phyloP scores from a whole-genome alignment of 192 early-diverging fungal species.

The Umbelopsis isabellina region DNA sequence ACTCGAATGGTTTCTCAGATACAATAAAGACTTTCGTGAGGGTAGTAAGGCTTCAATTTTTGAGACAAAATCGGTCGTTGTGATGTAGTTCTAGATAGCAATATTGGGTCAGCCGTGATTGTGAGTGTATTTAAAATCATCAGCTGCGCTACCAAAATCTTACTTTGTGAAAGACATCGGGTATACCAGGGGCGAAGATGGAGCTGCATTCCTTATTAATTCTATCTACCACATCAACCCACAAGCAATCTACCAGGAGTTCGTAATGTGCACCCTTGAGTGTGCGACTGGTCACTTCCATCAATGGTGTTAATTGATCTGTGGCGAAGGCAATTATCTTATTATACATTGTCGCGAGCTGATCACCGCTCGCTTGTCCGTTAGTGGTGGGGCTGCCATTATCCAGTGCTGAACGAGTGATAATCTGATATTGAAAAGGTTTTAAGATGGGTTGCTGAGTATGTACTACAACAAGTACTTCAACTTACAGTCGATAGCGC shows the following conservation, averaged over 20 bases:
- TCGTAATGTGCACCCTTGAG: conserved; percentile 67
- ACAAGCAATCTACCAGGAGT: conserved; percentile 64
- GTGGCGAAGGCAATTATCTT: conserved; percentile 57
- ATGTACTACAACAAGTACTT: background rate
- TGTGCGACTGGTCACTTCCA: conserved; percentile 57
- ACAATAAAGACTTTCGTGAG: conserved; percentile 46
- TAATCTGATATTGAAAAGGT: background rate
- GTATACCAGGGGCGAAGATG: conserved; percentile 67
- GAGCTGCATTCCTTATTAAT: conserved; percentile 51
- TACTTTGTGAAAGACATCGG: conserved; percentile 73
- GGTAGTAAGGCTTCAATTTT: conserved; percentile 51
- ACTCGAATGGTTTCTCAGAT: conserved; percentile 49
- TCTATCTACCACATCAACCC: conserved; percentile 50
- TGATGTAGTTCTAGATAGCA: conserved; percentile 52
- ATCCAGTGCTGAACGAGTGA: background rate
- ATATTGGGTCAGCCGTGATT: background rate
- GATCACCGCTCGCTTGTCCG: conserved; percentile 21
- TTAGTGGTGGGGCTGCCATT: background rate
- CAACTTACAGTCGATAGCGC: conserved; percentile 56
- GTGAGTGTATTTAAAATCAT: conserved; percentile 2
- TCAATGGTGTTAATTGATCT: conserved; percentile 49
- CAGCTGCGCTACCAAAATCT: background rate
- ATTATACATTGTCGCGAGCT: conserved; percentile 59
- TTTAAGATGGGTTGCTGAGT: background rate
- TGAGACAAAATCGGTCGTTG: conserved; percentile 58